A percentile compares a stretch with the other conserved stretches of the same genome.
Evolutionary conservation across 2,329 filamentous ascomycete genomes (phyloP).

Genomic region (Clarireedia homoeocarpa): DNA sequence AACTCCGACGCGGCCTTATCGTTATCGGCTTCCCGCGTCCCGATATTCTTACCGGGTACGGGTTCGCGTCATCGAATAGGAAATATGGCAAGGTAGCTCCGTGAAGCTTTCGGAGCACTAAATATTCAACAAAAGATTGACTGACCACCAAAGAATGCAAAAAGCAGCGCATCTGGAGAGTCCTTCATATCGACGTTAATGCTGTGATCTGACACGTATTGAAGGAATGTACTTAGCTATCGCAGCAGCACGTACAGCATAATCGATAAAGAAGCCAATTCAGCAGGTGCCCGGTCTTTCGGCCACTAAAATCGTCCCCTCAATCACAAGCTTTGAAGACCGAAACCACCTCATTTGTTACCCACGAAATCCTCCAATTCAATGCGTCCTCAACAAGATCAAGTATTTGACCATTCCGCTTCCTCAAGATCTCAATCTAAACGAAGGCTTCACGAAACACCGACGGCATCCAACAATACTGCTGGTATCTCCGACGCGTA

Average conservation of each 20-base stretch:
- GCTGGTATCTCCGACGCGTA: not conserved
- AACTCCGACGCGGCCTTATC: too few relatives aligned
- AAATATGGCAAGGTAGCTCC: too few relatives aligned
- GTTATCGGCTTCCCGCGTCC: too few relatives aligned
- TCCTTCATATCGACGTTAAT: not conserved
- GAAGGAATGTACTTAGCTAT: not conserved
- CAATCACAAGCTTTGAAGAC: slow-evolving; percentile 4
- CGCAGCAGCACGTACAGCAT: not conserved
- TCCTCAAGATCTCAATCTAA: slow-evolving; percentile 6
- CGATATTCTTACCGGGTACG: too few relatives aligned
- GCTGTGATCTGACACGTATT: slow-evolving; percentile 5
- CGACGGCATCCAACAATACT: slow-evolving; percentile 5
- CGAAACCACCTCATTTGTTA: slow-evolving; percentile 18
- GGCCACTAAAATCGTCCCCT: slow-evolving; percentile 9
- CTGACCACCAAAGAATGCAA: too few relatives aligned
- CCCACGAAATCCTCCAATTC: slow-evolving; percentile 19
- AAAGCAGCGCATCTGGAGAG: too few relatives aligned
- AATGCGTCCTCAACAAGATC: slow-evolving; percentile 26
- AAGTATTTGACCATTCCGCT: slow-evolving; percentile 16
- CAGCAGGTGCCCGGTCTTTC: not conserved
- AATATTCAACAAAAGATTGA: too few relatives aligned
- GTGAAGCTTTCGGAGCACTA: too few relatives aligned
- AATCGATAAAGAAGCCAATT: slow-evolving; percentile 4
- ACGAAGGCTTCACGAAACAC: slow-evolving; percentile 18
- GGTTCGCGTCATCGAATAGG: too few relatives aligned